Evolutionary conservation across 495 filamentous ascomycete species (phyloP).

Genomic region (Coniosporium apollinis): DNA sequence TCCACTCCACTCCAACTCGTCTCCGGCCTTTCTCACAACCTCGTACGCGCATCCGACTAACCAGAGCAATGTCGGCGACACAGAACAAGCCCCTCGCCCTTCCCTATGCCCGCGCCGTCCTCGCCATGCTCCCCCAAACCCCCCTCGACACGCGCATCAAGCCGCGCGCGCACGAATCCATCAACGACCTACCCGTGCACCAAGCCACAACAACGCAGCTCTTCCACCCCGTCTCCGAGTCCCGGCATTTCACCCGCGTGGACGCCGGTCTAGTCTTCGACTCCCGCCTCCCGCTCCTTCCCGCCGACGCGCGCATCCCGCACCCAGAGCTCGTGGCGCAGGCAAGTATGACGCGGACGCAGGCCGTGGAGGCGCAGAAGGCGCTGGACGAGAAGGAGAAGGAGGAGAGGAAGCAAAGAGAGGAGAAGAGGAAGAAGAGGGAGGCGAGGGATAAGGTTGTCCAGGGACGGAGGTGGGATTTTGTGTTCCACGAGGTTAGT

Average conservation of each 20-base stretch:
- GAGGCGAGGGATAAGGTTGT: conserved; percentile 26
- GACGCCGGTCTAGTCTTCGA: conserved; percentile 81
- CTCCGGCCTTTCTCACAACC: too few relatives aligned
- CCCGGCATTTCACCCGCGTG: conserved; percentile 68
- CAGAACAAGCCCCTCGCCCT: conserved; percentile 63
- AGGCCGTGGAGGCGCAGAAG: conserved; percentile 23
- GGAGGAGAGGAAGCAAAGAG: conserved; percentile 23
- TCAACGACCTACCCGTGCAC: conserved; percentile 83
- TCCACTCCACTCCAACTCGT: too few relatives aligned
- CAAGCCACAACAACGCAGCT: conserved; percentile 63
- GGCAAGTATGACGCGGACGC: conserved; percentile 34
- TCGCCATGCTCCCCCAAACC: conserved; percentile 59
- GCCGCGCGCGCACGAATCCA: conserved; percentile 49
- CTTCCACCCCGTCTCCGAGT: conserved; percentile 82
- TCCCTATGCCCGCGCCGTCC: conserved; percentile 58
- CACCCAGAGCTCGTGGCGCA: conserved; percentile 66
- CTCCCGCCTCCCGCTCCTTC: conserved; percentile 50
- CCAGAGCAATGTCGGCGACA: too few relatives aligned
- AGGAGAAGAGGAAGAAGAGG: conserved; percentile 25
- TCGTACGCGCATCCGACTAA: too few relatives aligned
- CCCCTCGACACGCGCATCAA: conserved; percentile 11
- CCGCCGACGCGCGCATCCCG: conserved; percentile 73
- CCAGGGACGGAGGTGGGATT: conserved; percentile 53
- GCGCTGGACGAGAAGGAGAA: conserved; percentile 9
- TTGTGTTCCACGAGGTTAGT: conserved; percentile 54